phyloP scores from a whole-genome alignment of 108 stramenopile species.

The Heterococcus sp. region DNA sequence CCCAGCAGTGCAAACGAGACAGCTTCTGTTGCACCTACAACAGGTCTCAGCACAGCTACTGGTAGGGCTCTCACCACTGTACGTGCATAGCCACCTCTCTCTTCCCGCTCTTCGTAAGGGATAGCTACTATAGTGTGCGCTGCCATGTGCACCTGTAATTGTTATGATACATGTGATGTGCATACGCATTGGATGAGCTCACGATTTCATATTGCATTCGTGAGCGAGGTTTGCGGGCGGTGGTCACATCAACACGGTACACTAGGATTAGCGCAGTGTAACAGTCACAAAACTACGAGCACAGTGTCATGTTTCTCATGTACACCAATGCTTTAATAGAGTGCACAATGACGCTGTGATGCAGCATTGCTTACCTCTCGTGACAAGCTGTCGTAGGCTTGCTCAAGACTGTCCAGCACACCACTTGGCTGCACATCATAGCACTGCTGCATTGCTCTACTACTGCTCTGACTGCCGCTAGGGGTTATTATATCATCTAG shows the following conservation, averaged over 20 bases:
- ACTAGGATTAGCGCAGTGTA: too few species aligned
- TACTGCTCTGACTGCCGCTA: neutral
- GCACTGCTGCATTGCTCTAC: neutral
- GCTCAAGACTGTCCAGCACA: slow-evolving; percentile 34
- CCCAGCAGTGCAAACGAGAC: slow-evolving; percentile 52
- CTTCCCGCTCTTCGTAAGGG: slow-evolving; percentile 36
- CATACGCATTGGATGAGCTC: too few species aligned
- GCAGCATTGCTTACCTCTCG: slow-evolving; percentile 20
- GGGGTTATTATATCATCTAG: slow-evolving; percentile 31
- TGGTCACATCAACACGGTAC: too few species aligned
- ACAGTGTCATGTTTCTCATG: too few species aligned
- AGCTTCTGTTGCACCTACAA: slow-evolving; percentile 53
- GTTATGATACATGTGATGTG: too few species aligned
- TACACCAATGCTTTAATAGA: too few species aligned
- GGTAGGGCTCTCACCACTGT: slow-evolving; percentile 52
- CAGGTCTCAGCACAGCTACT: slow-evolving; percentile 48
- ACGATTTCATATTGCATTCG: too few species aligned
- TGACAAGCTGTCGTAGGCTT: slow-evolving; percentile 33
- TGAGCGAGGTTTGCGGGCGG: too few species aligned
- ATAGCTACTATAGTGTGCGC: slow-evolving; percentile 46
- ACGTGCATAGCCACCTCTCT: slow-evolving; percentile 37
- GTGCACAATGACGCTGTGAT: too few species aligned
- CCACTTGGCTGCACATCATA: slow-evolving; percentile 39
- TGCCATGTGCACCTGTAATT: slow-evolving; percentile 1
- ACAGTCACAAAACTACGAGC: too few species aligned